Evolutionary conservation across 2,329 filamentous ascomycete species (phyloP).

Genomic region (Alternaria ethzedia): DNA sequence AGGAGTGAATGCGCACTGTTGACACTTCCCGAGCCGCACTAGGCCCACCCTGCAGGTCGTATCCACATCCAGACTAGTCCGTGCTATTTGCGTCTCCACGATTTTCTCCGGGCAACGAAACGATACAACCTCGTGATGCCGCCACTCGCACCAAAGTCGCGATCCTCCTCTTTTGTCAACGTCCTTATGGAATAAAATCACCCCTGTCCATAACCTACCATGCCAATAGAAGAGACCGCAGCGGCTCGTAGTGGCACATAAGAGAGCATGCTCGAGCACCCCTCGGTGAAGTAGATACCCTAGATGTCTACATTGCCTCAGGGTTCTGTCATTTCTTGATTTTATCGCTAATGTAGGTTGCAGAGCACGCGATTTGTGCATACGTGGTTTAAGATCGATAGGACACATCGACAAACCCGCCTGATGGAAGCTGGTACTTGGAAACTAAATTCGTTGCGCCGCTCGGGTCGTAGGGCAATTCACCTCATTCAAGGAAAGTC

Average conservation of each 20-base stretch:
- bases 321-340: neutral
- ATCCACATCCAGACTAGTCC: slow-evolving; percentile 1
- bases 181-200: rapidly evolving
- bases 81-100: neutral
- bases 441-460: neutral
- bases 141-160: neutral
- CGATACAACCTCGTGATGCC: neutral
- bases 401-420: neutral
- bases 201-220: neutral
- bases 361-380: neutral
- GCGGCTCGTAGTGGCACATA: neutral
- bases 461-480: neutral
- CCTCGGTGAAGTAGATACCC: neutral
- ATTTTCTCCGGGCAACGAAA: neutral
- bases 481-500: too few relatives aligned
- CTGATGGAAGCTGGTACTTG: neutral
- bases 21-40: slow-evolving; percentile 18
- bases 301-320: neutral
- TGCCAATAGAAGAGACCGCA: neutral
- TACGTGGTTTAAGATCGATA: neutral
- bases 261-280: neutral
- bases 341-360: neutral
- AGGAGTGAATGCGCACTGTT: slow-evolving; percentile 33
- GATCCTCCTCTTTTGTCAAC: neutral
- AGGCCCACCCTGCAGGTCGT: slow-evolving; percentile 4